These are phyloP conservation scores for Penstemon eatonii DNA, from an alignment of 257 asterid species.

Conservation along the genomic window DNA sequence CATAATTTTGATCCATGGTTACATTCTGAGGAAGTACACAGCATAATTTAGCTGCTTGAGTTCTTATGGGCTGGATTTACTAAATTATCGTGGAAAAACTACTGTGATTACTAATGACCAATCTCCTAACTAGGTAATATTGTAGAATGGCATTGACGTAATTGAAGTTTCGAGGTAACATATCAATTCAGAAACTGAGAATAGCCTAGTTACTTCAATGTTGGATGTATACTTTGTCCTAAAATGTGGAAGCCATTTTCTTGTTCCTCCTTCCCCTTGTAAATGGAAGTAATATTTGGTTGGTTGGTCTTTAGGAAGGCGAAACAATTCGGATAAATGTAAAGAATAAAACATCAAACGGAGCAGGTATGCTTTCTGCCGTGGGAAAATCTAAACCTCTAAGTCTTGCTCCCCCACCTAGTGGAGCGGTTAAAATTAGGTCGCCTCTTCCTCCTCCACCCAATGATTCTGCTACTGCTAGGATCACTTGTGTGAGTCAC, in stretches of 20 bases:
- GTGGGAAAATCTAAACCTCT: slow-evolving; percentile 71
- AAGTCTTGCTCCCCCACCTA: slow-evolving; percentile 84
- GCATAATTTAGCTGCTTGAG: too few relatives aligned
- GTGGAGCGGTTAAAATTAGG: slow-evolving; percentile 63
- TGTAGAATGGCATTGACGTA: too few relatives aligned
- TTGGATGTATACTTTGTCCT: background rate
- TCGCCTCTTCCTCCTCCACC: slow-evolving; percentile 98
- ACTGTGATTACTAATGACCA: too few relatives aligned
- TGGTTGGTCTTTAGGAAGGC: slow-evolving; percentile 68
- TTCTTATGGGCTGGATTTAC: too few relatives aligned
- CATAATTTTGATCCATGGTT: too few relatives aligned
- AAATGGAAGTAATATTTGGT: slow-evolving; percentile 19
- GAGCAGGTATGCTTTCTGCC: slow-evolving; percentile 90
- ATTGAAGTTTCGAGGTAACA: too few relatives aligned
- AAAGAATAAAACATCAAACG: slow-evolving; percentile 77
- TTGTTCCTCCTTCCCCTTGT: slow-evolving; percentile 5
- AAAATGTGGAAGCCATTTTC: background rate
- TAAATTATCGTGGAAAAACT: too few relatives aligned
- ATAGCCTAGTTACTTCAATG: too few relatives aligned
- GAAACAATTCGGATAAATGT: slow-evolving; percentile 92
- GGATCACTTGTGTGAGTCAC: slow-evolving; percentile 40
- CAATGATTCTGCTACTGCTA: slow-evolving; percentile 62
- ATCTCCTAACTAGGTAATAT: too few relatives aligned
- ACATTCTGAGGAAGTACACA: too few relatives aligned
- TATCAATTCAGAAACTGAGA: too few relatives aligned